Evolutionary conservation across 73 alveolate genomes (phyloP).

Genomic region (Stentor coeruleus): DNA sequence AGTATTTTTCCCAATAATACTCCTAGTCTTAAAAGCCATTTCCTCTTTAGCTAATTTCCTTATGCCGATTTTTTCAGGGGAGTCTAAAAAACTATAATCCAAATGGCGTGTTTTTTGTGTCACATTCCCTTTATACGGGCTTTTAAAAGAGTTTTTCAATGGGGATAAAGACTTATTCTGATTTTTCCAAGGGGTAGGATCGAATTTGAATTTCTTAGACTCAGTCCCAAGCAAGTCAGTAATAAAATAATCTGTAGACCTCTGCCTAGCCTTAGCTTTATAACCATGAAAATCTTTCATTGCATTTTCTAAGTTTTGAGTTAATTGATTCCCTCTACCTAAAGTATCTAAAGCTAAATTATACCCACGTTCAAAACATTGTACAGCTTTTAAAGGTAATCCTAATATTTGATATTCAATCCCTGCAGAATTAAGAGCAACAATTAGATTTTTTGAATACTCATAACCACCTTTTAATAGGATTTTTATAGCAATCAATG

Average conservation of each 20-base stretch:
- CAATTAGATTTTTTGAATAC: not conserved
- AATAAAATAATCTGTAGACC: not conserved
- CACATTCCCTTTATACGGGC: too few relatives aligned
- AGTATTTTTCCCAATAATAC: not conserved
- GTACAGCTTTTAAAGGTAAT: not conserved
- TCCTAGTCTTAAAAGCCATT: not conserved
- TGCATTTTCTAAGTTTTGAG: not conserved
- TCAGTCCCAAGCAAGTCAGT: too few relatives aligned
- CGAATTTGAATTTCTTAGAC: too few relatives aligned
- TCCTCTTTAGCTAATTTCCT: not conserved
- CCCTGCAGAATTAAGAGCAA: not conserved
- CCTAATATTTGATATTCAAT: not conserved
- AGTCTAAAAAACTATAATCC: too few relatives aligned
- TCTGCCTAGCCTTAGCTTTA: not conserved
- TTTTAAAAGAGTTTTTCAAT: too few relatives aligned
- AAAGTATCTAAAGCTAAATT: not conserved
- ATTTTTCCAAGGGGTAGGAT: too few relatives aligned
- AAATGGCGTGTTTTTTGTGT: not conserved
- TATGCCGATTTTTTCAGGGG: not conserved
- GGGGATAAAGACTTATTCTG: not conserved
- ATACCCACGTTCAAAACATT: not conserved
- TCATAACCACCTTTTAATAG: not conserved
- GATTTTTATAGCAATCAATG: conserved; percentile 53
- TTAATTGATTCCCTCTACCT: not conserved
- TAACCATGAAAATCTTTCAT: not conserved